Base-by-base conservation (phyloP, 176 grass and related monocot genomes). In the Phyllostachys edulis region DNA sequence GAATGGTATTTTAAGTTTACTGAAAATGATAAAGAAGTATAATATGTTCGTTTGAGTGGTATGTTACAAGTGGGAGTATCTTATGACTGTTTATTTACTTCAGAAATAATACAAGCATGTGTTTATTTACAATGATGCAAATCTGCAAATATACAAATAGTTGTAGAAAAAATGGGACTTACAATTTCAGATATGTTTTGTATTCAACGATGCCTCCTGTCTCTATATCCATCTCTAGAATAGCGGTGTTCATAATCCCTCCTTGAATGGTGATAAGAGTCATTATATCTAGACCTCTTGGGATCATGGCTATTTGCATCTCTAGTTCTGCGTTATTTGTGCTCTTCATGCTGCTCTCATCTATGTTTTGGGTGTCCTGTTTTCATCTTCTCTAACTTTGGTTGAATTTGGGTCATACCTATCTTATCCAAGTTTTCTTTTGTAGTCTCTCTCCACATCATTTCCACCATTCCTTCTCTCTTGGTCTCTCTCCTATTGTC, bases 221-320 rank as follows among this genome's bases (percentile, higher is more conserved):
- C 92, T 86, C 89, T 91, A 38, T 84, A 57, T 57, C 81, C 85
- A 74, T 88, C 91, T 83, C 92, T 92, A 73, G 82, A 86, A 78
- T 80, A 76, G 9, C 70, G 87, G 5, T 78, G 61, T 63, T 88
- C 91, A 86, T 90, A 78, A 46, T 93, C 88, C 63, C 86, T 87
- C 81, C 57, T 90, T 59, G 78, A 81, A 56, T 67, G 59, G 21
- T 91, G 72, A 79, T 85, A 62, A 2, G 71, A 84, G 27, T 89
- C 84, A 29, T 92, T 87, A 36, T 84, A 86, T 85, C 88, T 88
- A 77, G 84, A 78, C 85, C 89, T 91, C 29, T 91, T 95, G 62
- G 64, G 39, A 79, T 91, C 85, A 71, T 79, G 72, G 27, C 62
- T 79, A 63, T 89, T 73, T 26, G 70, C 49, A 84, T 91, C 90